Conservation (phyloP, 139 green algal genomes). For the Trebouxia sp. region DNA sequence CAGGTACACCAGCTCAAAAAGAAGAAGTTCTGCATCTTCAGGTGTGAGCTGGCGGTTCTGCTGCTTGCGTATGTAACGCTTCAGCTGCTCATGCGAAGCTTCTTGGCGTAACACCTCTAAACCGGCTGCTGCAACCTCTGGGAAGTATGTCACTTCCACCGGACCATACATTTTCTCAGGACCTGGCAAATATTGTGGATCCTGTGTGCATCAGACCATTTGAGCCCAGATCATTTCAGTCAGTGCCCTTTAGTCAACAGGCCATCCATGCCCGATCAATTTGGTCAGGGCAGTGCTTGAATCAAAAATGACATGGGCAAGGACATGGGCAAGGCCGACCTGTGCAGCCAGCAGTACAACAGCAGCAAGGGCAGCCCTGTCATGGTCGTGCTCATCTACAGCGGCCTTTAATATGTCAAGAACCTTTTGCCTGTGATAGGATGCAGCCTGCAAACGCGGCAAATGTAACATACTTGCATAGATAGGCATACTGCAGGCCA, state of each 20-base stretch:
- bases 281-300: not conserved
- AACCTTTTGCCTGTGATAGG: not conserved
- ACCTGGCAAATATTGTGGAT: not conserved
- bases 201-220: too few relatives aligned
- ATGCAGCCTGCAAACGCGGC: not conserved
- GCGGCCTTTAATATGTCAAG: not conserved
- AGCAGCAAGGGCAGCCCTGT: not conserved
- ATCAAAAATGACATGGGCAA: not conserved
- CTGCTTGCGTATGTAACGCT: constrained; percentile 5
- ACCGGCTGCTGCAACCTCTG: constrained; percentile 1
- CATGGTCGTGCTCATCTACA: constrained; percentile 1
- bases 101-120: not conserved
- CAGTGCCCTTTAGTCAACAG: too few relatives aligned
- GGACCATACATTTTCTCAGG: not conserved
- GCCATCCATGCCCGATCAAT: too few relatives aligned
- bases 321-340: not conserved
- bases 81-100: not conserved
- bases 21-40: not conserved
- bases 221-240: too few relatives aligned
- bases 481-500: not conserved
- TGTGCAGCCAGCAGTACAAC: constrained; percentile 1
- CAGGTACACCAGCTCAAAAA: constrained; percentile 6
- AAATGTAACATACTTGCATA: not conserved
- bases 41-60: not conserved
- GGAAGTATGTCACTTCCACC: not conserved